Evolutionary conservation across 768 basidiomycete species (phyloP).

Genomic region (Suillus decipiens): DNA sequence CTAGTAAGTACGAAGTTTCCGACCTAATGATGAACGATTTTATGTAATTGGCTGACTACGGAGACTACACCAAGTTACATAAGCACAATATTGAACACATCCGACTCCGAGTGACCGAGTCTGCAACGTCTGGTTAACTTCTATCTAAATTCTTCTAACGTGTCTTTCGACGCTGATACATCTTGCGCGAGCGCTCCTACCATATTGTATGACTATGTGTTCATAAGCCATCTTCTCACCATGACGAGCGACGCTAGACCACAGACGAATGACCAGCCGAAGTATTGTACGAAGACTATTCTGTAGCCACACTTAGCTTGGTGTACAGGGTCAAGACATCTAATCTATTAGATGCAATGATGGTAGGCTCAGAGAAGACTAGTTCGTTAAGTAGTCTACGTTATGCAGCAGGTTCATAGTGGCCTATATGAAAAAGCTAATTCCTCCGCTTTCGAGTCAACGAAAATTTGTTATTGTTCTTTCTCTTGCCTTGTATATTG

Average conservation of each 20-base stretch:
- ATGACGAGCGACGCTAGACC: not conserved
- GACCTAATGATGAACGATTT: no score
- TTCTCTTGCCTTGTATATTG: not conserved
- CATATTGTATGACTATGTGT: not conserved
- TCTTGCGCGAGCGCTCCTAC: not conserved
- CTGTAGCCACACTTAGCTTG: not conserved
- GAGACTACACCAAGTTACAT: no score
- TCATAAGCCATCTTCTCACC: not conserved
- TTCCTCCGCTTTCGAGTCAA: not conserved
- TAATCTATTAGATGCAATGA: not conserved
- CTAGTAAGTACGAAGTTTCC: not conserved
- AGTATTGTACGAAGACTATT: not conserved
- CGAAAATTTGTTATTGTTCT: not conserved
- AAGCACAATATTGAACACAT: no score
- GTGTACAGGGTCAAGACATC: not conserved
- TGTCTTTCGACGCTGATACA: not conserved
- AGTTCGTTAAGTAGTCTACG: not conserved
- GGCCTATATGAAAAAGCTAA: not conserved
- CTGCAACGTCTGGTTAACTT: not conserved
- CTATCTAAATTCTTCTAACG: not conserved
- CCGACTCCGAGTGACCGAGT: no score
- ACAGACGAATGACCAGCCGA: not conserved
- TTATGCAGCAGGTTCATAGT: not conserved
- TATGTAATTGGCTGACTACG: no score
- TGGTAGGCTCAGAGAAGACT: not conserved